Percentiles rank a stretch among this genome's conserved stretches.
Conservation (phyloP, 192 early-diverging fungal genomes). For the Coemansia aciculifera region DNA sequence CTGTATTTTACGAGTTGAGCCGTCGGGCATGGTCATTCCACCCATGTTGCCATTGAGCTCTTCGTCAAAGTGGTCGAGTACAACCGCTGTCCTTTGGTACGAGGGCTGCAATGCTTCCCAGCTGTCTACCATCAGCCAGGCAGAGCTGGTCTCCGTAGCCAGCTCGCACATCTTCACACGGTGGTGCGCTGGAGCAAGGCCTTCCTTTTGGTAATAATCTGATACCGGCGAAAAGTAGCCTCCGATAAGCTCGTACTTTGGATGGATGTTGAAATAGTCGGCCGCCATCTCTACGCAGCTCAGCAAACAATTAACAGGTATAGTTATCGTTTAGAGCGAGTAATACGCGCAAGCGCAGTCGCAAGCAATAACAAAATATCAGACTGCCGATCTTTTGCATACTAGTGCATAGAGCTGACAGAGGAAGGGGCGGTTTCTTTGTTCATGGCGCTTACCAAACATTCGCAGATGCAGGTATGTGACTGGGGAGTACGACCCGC, state of each 20-base stretch:
- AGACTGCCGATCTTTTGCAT: neutral
- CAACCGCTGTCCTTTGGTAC: constrained; percentile 84
- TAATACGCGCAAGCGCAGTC: neutral
- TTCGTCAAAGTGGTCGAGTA: constrained; percentile 93
- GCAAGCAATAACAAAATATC: neutral
- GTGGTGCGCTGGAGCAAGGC: constrained; percentile 82
- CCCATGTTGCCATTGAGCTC: constrained; percentile 76
- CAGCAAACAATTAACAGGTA: no score
- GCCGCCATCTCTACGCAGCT: constrained; percentile 77
- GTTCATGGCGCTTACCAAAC: constrained; percentile 78
- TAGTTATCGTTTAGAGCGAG: neutral
- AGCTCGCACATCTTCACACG: constrained; percentile 92
- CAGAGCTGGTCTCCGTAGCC: constrained; percentile 75
- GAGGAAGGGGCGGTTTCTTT: neutral
- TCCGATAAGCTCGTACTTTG: constrained; percentile 83
- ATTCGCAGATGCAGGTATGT: constrained; percentile 97
- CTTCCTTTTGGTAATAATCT: constrained; percentile 91
- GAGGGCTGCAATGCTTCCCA: constrained; percentile 85
- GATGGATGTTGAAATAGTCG: constrained; percentile 73
- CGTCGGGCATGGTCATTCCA: constrained; percentile 62
- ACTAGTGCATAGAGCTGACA: neutral
- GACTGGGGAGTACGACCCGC: constrained; percentile 96
- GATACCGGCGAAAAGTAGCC: constrained; percentile 98
- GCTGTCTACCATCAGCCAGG: constrained; percentile 96
- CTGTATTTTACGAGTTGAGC: constrained; percentile 59